phyloP scores from a whole-genome alignment of 2,329 filamentous ascomycete genomes.

The Monosporascus sp. region DNA sequence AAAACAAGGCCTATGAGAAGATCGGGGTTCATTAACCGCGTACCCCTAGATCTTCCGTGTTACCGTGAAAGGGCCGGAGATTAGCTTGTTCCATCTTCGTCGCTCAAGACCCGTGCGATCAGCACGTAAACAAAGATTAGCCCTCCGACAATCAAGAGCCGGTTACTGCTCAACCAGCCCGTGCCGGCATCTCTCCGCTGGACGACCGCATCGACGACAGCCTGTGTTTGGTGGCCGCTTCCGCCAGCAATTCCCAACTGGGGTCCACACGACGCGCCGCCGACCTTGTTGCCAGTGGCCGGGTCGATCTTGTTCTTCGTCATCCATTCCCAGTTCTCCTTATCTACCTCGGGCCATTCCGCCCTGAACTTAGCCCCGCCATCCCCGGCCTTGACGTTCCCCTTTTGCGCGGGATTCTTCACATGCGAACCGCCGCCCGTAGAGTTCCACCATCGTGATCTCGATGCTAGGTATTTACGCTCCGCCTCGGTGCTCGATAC shows the following conservation, averaged over 20 bases:
- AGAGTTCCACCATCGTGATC: conserved; percentile 93
- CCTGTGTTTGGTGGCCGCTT: conserved; percentile 59
- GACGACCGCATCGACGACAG: conserved; percentile 71
- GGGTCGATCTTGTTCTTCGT: conserved; percentile 74
- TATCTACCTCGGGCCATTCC: conserved; percentile 86
- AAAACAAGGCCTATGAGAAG: not conserved
- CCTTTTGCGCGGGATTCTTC: conserved; percentile 54
- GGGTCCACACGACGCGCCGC: conserved; percentile 42
- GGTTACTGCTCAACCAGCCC: conserved; percentile 77
- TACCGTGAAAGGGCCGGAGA: not conserved
- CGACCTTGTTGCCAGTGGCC: conserved; percentile 64
- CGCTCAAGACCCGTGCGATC: conserved; percentile 66
- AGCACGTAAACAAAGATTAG: conserved; percentile 79
- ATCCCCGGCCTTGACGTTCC: conserved; percentile 86
- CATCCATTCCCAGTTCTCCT: conserved; percentile 91
- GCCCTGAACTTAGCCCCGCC: conserved; percentile 83
- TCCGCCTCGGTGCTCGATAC: conserved; percentile 73
- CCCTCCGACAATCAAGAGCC: conserved; percentile 65
- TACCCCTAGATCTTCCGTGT: not conserved
- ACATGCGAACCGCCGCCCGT: conserved; percentile 77
- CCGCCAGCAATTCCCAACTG: conserved; percentile 58
- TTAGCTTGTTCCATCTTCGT: conserved; percentile 25
- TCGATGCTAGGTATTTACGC: conserved; percentile 68
- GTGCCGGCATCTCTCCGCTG: conserved; percentile 76
- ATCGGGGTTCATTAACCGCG: not conserved